Percentiles rank a stretch among this genome's conserved stretches.
Evolutionary conservation across 305 asterid genomes (phyloP).

Genomic region (Solanum hybrid): DNA sequence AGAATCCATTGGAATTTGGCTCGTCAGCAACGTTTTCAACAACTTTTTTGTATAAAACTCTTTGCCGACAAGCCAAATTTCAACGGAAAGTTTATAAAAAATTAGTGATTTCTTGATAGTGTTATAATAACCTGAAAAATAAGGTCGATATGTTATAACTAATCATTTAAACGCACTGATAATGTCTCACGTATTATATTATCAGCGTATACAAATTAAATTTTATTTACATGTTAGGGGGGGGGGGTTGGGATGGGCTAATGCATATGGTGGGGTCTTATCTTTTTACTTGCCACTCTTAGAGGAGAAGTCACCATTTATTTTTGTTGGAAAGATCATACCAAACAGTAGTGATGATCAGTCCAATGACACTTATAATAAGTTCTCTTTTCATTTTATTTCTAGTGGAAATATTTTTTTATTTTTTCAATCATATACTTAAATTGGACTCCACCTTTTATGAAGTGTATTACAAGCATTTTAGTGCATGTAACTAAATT

Average conservation of each 20-base stretch:
- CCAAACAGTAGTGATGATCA: conserved; percentile 3
- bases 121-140: background rate
- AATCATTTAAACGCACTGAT: background rate
- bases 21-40: background rate
- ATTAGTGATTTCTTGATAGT: background rate
- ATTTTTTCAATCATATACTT: background rate
- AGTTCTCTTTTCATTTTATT: background rate
- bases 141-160: background rate
- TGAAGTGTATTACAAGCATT: conserved; percentile 3
- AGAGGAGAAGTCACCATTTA: conserved; percentile 19
- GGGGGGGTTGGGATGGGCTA: background rate
- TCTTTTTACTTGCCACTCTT: conserved; percentile 18
- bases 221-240: background rate
- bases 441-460: conserved; percentile 3
- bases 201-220: background rate
- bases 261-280: conserved; percentile 15
- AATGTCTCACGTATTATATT: background rate
- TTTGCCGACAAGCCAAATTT: background rate
- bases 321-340: background rate
- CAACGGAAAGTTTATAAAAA: background rate
- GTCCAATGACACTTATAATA: background rate
- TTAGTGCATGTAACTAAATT: background rate
- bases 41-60: background rate
- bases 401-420: background rate
- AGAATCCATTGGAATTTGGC: background rate